Evolutionary conservation across 352 stramenopile genomes (phyloP), one percentile per base, ranked within the genome.

Genomic region (Phytopythium aichiense): DNA sequence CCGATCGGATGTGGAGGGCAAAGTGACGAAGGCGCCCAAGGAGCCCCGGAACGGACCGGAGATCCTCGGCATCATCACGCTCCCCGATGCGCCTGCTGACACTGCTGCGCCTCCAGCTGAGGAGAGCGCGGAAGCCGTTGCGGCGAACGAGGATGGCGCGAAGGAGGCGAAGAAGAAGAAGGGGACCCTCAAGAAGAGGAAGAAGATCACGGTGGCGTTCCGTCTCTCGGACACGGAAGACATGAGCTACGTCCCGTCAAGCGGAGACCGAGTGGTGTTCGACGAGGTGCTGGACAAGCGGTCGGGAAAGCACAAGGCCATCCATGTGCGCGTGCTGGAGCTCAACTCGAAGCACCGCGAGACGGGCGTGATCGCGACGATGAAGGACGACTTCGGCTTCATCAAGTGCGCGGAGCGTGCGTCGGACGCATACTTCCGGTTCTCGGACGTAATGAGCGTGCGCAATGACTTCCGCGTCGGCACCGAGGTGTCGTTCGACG

Each of bases 351-450:
- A 87, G 67, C 74, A 87, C 58, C 82, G 84, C 22, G 83, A 90
- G 65, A 79, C 70, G 13, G 84, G 84, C 38, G 71, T 81, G 25
- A 88, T 94, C 62, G 76, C 73, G 31, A 78, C 79, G 6, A 56
- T 92, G 63, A 89, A 89, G 48, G 82, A 92, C 18, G 84, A 94
- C 4, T 94, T 90, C 64, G 84, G 84, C 0, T 94, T 94, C 61
- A 90, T 94, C 63, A 89, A 90, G 65, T 92, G 81, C 45, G 77
- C 78, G 0, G 82, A 94, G 31, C 77, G 84, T n/a, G 63, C 66
- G 1, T 64, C 63, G 2, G 84, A 94, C 42, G 82, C 82, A 30
- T 94, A 89, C 64, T 94, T 94, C 52, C 79, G 82, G 43, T 87
- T 94, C 45, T 75, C 75, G 15, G 84, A 94, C 59, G 82, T 94